phyloP scores from a whole-genome alignment of 306 rosid genomes.

The Erythrophleum fordii region DNA sequence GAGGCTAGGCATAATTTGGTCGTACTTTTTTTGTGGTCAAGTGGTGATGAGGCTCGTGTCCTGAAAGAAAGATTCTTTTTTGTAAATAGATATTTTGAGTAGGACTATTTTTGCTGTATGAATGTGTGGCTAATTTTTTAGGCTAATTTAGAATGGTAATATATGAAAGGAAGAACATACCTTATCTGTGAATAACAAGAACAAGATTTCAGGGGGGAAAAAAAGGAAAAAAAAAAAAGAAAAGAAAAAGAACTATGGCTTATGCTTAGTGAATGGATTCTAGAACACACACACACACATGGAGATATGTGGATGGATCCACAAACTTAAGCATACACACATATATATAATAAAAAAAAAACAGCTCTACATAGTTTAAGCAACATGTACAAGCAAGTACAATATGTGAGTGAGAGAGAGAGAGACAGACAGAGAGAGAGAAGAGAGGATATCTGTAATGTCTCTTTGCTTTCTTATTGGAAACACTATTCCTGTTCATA shows the following conservation, averaged over 20 bases:
- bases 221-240: too few relatives aligned
- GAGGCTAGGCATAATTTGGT: too few relatives aligned
- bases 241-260: not conserved
- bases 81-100: not conserved
- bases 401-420: too few relatives aligned
- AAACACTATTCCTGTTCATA: not conserved
- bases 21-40: too few relatives aligned
- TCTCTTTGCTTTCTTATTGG: not conserved
- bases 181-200: not conserved
- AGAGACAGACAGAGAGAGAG: not conserved
- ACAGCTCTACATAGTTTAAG: not conserved
- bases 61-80: not conserved
- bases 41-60: not conserved
- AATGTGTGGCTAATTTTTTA: not conserved
- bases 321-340: not conserved
- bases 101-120: not conserved
- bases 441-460: not conserved
- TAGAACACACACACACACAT: not conserved
- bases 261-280: not conserved
- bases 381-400: not conserved
- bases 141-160: not conserved
- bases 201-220: not conserved
- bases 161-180: too few relatives aligned
- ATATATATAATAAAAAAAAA: not conserved
- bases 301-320: not conserved